Conservation (phyloP, 768 basidiomycete species). For the Pholiota microspora region DNA sequence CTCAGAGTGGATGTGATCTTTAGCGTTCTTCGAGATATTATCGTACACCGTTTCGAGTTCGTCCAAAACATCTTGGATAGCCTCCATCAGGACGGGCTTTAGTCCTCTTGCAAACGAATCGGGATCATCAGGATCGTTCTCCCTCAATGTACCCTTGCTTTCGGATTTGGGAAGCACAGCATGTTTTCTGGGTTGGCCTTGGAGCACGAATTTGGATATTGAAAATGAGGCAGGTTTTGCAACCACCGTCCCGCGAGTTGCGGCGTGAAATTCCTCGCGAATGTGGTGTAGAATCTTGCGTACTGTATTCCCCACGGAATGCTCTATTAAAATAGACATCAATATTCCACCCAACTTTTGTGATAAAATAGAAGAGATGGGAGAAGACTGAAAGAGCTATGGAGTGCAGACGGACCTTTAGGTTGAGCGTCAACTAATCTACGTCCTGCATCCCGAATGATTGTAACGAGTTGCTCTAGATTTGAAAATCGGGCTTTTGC, state of each 20-base stretch:
- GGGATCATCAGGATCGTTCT: conserved; percentile 73
- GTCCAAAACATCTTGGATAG: conserved; percentile 93
- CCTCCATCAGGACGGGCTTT: conserved; percentile 95
- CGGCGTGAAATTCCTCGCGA: conserved; percentile 91
- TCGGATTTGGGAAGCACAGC: conserved; percentile 43
- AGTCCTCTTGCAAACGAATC: conserved; percentile 75
- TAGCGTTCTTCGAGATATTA: conserved; percentile 89
- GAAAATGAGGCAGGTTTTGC: conserved; percentile 51
- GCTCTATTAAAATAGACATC: conserved; percentile 51
- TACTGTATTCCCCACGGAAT: conserved; percentile 93
- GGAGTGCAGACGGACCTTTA: conserved; percentile 60
- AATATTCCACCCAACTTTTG: no score
- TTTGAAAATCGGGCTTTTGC: conserved; percentile 83
- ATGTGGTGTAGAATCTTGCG: conserved; percentile 92
- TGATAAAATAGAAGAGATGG: not conserved
- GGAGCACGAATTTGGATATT: conserved; percentile 79
- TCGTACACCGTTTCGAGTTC: conserved; percentile 96
- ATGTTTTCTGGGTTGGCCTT: conserved; percentile 69
- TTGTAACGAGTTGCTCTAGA: conserved; percentile 79
- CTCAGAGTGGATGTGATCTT: conserved; percentile 99
- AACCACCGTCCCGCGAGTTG: conserved; percentile 47
- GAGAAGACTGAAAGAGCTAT: not conserved
- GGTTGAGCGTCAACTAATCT: conserved; percentile 89
- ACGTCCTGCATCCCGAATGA: conserved; percentile 78
- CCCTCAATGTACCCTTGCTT: conserved; percentile 54